These are phyloP conservation scores for Paramecium sexaurelia DNA, from an alignment of 73 alveolate genomes.

Conservation along the genomic window DNA sequence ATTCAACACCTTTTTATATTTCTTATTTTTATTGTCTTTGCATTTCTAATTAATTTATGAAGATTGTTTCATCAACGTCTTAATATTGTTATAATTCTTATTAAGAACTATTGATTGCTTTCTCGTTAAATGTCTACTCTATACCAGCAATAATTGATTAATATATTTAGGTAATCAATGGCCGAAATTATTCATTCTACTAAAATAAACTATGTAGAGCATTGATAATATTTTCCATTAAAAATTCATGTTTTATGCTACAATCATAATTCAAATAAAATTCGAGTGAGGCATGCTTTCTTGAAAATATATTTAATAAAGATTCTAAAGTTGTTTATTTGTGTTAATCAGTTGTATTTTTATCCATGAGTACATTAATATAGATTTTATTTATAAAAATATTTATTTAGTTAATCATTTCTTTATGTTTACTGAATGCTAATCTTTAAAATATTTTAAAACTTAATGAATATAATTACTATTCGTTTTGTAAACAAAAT, in stretches of 20 bases:
- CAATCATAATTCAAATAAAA: constrained; percentile 67
- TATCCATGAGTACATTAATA: neutral
- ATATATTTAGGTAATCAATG: neutral
- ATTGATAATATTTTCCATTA: constrained; percentile 52
- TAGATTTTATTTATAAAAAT: constrained; percentile 58
- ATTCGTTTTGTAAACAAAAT: constrained; percentile 60
- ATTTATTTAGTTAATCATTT: constrained; percentile 50
- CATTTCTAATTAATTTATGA: constrained; percentile 37
- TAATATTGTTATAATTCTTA: neutral
- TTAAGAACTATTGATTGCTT: neutral
- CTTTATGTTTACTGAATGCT: neutral
- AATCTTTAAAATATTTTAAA: constrained; percentile 57
- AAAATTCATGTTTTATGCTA: constrained; percentile 50
- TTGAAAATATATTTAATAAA: neutral
- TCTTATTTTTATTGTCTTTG: constrained; percentile 46
- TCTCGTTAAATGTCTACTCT: neutral
- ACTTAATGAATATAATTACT: neutral
- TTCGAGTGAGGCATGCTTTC: constrained; percentile 49
- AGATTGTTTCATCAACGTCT: constrained; percentile 43
- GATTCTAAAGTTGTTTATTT: constrained; percentile 48
- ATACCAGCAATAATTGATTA: neutral
- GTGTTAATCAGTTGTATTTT: constrained; percentile 43
- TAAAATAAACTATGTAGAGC: neutral
- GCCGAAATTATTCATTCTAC: neutral
- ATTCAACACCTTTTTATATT: constrained; percentile 5